Evolutionary conservation across 2,329 filamentous ascomycete genomes (phyloP), one percentile per base, ranked within the genome.

Genomic region (Fonsecaea monophora): DNA sequence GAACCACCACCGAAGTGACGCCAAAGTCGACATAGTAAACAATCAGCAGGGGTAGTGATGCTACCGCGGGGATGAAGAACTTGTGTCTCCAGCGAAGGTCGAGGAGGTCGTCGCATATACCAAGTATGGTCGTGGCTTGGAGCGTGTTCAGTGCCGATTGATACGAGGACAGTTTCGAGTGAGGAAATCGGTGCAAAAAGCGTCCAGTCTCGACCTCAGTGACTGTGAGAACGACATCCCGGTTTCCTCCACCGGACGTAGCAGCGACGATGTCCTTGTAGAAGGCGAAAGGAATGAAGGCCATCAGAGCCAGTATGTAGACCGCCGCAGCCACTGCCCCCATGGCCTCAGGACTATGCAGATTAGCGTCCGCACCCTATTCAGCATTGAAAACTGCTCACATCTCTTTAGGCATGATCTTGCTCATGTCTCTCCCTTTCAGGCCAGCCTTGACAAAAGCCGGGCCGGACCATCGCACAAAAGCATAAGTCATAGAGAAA

Each of bases 11-110:
- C 64, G 94, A 92, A 12, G 95, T 99, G 69, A 99, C 94, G 71
- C 93, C 94, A 78, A 98, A 99, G 80, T 98, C 94, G 78, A 98
- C 93, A 82, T 97, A 97, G 84, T 99, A 99, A 73, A 99, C 91
- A 70, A 96, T 92, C 10, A 99, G 89, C 79, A 98, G 90, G 15
- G 95, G 95, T 67, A 98, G 92, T 55, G 92, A 90, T 65, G 94
- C 94, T 73, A 99, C 91, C 66, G 92, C 95, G 5, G 95, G 95
- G 73, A 99, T 97, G 83, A 97, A 91, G 81, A 97, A 93, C 82
- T 99, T 99, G 85, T 99, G 94, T 62, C 95, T 90, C 95, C 95
- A 99, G 76, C 95, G 89, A 75, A 99, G 97, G 79, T 99, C 95
- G 80, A 99, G 97, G 60, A 97, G 86, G 80, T 99, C 95, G 80